Evolutionary conservation across 805 yeast genomes (phyloP), one percentile per base, ranked within the genome.

Genomic region (Starmerella bombi): DNA sequence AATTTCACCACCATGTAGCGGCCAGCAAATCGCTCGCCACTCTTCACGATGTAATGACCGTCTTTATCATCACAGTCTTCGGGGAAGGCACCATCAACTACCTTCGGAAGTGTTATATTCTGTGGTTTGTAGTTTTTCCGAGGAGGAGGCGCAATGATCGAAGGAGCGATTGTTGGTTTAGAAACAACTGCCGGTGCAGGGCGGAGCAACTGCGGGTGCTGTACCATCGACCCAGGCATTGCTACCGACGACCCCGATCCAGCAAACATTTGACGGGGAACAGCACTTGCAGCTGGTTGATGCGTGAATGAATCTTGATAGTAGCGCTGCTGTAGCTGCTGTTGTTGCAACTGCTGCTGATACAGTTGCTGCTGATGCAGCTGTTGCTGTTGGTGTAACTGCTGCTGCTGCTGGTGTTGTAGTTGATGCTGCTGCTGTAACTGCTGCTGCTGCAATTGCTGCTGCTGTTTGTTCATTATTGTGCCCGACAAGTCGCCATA

Each of bases 1-100:
- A 84, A 62, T 43, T 74, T 69, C 25, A 71, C 60, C 10, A 86
- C 78, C 16, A 69, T 62, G 58, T 80, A 86, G 34, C 94, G 61
- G 38, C 80, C 75, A n/a, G 93, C 64, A 42, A 65, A 61, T 17
- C 47, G 44, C 21, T 62, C 51, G 37, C 63, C 59, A 17, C 53
- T 51, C n/a, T 52, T 42, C 30, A 62, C 59, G 10, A 56, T 36
- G 37, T 54, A 61, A 44, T 61, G 64, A 22, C 64, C 64, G 18
- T 46, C 48, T 14, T 42, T 42, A 34, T 50, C 55, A 40, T 52
- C 56, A 18, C 54, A 49, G 12, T 36, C 45, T 7, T 33, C 27
- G 3, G 44, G 41, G 10, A 48, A 46, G 6, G 44, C 34, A 12
- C 34, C 44, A 25, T 51, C 56, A 20, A 41, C 46, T 8, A 54